Conservation (phyloP, 768 basidiomycete species). For the Trametes sanguinea region DNA sequence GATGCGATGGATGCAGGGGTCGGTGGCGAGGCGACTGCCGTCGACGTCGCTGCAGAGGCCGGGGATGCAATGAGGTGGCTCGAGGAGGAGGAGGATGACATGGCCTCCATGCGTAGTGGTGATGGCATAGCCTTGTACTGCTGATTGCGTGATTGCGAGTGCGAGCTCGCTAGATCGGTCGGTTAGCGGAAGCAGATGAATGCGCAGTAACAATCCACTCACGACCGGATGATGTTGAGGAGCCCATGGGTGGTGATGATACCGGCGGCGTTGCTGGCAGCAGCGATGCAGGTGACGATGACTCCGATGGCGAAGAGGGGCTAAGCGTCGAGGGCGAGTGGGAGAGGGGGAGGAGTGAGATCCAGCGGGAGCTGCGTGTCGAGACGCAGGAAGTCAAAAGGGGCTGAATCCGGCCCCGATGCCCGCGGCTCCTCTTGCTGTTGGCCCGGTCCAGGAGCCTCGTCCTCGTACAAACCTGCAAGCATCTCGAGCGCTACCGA, state of each 20-base stretch:
- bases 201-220: not conserved
- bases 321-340: slow-evolving; percentile 12
- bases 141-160: slow-evolving; percentile 26
- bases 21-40: slow-evolving; percentile 2
- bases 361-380: slow-evolving; percentile 15
- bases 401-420: slow-evolving; percentile 5
- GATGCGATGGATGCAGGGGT: not conserved
- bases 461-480: slow-evolving; percentile 47
- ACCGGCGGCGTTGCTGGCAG: slow-evolving; percentile 11
- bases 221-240: not conserved
- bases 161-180: slow-evolving; percentile 9
- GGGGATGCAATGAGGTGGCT: not conserved
- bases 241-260: not conserved
- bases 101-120: slow-evolving; percentile 32
- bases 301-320: slow-evolving; percentile 6
- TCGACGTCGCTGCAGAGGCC: not conserved
- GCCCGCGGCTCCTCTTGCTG: slow-evolving; percentile 9
- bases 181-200: not conserved
- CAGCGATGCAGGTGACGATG: slow-evolving; percentile 10
- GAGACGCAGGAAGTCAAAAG: slow-evolving; percentile 19
- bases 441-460: slow-evolving; percentile 21
- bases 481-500: slow-evolving; percentile 67
- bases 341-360: slow-evolving; percentile 15
- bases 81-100: slow-evolving; percentile 12
- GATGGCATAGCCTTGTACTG: slow-evolving; percentile 33